phyloP scores from a whole-genome alignment of 352 stramenopile genomes.

The Elongisporangium anandrum region DNA sequence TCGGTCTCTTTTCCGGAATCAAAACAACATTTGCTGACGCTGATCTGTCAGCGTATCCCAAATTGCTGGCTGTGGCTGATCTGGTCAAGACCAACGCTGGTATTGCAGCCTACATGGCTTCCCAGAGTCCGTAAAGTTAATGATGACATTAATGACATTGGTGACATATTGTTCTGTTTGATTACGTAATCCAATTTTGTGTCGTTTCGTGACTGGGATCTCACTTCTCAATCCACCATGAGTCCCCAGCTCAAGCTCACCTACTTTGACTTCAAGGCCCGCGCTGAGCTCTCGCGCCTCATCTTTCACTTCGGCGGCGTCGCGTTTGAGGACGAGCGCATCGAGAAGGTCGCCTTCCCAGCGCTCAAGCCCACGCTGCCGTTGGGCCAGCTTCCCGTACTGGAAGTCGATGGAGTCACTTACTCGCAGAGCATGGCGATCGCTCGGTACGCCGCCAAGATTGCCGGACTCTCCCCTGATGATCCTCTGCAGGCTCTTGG shows the following conservation, averaged over 20 bases:
- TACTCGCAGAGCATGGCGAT: constrained; percentile 62
- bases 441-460: constrained; percentile 32
- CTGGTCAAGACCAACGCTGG: constrained; percentile 4
- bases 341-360: constrained; percentile 19
- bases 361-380: constrained; percentile 33
- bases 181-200: too few relatives aligned
- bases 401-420: constrained; percentile 30
- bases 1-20: constrained; percentile 6
- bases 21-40: constrained; percentile 6
- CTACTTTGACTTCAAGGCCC: constrained; percentile 52
- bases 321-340: constrained; percentile 27
- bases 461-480: constrained; percentile 25
- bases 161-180: too few relatives aligned
- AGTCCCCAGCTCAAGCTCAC: constrained; percentile 37
- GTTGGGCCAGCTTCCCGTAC: constrained; percentile 30
- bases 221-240: constrained; percentile 9
- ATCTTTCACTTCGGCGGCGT: constrained; percentile 32
- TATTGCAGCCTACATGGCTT: constrained; percentile 7
- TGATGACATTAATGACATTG: too few relatives aligned
- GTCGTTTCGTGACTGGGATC: too few relatives aligned
- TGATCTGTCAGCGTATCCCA: constrained; percentile 11
- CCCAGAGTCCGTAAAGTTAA: too few relatives aligned
- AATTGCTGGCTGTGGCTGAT: constrained; percentile 14
- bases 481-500: constrained; percentile 20
- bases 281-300: constrained; percentile 49